phyloP scores from a whole-genome alignment of 768 basidiomycete genomes.

The Tricholomella constricta region DNA sequence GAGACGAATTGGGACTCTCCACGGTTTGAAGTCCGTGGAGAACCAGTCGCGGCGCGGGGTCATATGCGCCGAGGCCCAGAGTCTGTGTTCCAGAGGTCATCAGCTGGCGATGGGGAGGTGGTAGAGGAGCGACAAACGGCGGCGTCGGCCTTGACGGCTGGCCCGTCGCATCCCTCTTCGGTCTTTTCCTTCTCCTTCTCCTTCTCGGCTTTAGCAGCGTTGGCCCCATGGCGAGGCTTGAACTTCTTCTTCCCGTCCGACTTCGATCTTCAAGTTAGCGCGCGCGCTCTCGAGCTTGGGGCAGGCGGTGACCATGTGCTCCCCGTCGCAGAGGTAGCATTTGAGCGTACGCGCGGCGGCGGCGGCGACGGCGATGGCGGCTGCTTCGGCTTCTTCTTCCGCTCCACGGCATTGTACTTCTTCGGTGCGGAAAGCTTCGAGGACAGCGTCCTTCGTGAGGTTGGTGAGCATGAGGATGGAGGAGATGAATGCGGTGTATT shows the following conservation, averaged over 20 bases:
- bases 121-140: conserved; percentile 5
- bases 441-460: conserved; percentile 3
- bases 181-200: not conserved
- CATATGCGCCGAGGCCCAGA: conserved; percentile 9
- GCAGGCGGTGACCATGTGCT: not conserved
- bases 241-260: not conserved
- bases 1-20: conserved; percentile 1
- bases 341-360: not conserved
- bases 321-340: conserved; percentile 2
- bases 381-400: not conserved
- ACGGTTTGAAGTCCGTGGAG: not conserved
- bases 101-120: not conserved
- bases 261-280: not conserved
- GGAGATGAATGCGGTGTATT: conserved; percentile 1
- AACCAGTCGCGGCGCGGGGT: conserved; percentile 5
- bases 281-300: not conserved
- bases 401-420: conserved; percentile 1
- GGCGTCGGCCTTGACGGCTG: conserved; percentile 6
- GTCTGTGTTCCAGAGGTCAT: conserved; percentile 5
- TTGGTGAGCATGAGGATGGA: conserved; percentile 5
- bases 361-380: not conserved
- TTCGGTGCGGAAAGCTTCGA: conserved; percentile 1
- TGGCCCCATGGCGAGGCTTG: not conserved
- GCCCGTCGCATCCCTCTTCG: conserved; percentile 6
- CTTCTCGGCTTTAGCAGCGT: not conserved